Percentiles rank a stretch among this genome's conserved stretches.
Conservation (phyloP, 2,329 filamentous ascomycete species). For the Rutstroemia sp. region DNA sequence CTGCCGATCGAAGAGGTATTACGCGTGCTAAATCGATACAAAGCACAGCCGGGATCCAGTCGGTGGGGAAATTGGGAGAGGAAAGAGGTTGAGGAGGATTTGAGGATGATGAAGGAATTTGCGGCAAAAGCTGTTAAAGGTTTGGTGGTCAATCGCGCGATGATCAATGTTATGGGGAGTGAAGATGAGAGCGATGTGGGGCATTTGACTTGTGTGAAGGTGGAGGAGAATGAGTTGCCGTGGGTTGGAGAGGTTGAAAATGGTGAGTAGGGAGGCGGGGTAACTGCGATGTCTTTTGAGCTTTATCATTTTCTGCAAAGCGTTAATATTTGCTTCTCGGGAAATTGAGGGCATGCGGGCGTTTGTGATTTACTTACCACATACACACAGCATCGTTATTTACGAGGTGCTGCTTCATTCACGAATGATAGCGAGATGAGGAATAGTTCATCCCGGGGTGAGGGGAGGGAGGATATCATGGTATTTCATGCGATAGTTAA, state of each 20-base stretch:
- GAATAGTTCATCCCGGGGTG: too few species aligned
- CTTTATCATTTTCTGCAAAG: not conserved
- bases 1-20: conserved; percentile 6
- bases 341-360: too few species aligned
- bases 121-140: conserved; percentile 15
- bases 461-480: too few species aligned
- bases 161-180: conserved; percentile 12
- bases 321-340: not conserved
- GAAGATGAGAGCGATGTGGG: conserved; percentile 11
- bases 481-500: too few species aligned
- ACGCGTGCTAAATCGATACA: not conserved
- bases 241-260: conserved; percentile 11
- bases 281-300: not conserved
- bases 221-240: conserved; percentile 19
- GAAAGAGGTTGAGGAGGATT: conserved; percentile 10
- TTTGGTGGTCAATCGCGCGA: conserved; percentile 18
- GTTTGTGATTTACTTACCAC: not conserved
- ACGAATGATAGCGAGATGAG: too few species aligned
- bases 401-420: too few species aligned
- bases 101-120: conserved; percentile 17
- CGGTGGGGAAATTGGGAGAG: not conserved
- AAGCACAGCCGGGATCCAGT: not conserved
- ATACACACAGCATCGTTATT: not conserved
- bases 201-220: conserved; percentile 21
- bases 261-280: not conserved